Evolutionary conservation across 2,329 filamentous ascomycete genomes (phyloP).

Genomic region (Penicillium oxalicum): DNA sequence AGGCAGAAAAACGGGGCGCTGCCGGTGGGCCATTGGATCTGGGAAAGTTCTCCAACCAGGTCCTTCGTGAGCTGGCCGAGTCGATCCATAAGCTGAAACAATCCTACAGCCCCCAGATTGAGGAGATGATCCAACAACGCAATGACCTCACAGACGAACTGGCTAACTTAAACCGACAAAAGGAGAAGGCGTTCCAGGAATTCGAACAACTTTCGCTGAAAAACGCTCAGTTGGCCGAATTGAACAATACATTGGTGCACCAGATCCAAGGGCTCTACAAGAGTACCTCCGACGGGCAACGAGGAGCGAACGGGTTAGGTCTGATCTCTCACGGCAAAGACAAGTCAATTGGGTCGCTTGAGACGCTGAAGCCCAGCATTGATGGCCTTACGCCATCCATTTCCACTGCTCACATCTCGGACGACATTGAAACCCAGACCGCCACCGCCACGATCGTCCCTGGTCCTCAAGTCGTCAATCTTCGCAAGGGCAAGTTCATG

Average conservation of each 20-base stretch:
- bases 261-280: constrained; percentile 93
- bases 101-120: constrained; percentile 66
- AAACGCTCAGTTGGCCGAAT: constrained; percentile 86
- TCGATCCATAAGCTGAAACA: constrained; percentile 69
- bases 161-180: constrained; percentile 71
- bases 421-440: constrained; percentile 58
- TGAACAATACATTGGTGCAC: constrained; percentile 93
- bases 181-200: constrained; percentile 88
- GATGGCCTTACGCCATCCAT: constrained; percentile 53
- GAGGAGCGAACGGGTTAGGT: constrained; percentile 51
- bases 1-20: constrained; percentile 75
- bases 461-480: constrained; percentile 90
- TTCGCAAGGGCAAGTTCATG: constrained; percentile 85
- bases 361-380: constrained; percentile 40
- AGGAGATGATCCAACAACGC: constrained; percentile 82
- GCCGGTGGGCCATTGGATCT: constrained; percentile 74
- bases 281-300: constrained; percentile 48
- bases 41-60: constrained; percentile 59
- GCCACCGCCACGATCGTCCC: constrained; percentile 54
- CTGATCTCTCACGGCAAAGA: constrained; percentile 51
- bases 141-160: constrained; percentile 82
- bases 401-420: constrained; percentile 51
- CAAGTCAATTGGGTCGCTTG: constrained; percentile 42
- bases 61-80: constrained; percentile 57
- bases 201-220: constrained; percentile 92